Base-by-base conservation (phyloP, 129 eudicot species). In the Centaurea solstitialis region DNA sequence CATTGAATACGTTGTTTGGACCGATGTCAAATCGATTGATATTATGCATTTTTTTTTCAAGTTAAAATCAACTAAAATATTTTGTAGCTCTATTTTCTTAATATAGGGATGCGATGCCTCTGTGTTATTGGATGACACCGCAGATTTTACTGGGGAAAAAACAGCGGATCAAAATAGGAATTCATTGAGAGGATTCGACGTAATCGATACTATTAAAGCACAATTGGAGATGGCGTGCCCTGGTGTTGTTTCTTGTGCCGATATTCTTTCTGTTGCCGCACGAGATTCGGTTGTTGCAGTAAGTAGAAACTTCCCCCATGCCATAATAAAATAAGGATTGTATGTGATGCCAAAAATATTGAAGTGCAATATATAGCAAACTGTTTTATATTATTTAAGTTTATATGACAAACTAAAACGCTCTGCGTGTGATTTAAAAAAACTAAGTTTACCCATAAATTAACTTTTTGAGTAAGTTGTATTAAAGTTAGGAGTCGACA, bases 21-120 rank as follows among this genome's bases (percentile, higher is more conserved):
- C 30, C 30, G 30, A 26, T 26, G 30, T 1, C 30, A 26, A 26
- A 26, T 26, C 30, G 30, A 50, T 15, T 15, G 8, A 50, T 50
- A 50, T 50, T 15, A 50, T 50, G 18, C 6, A 50, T 26, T 33
- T 33, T 33, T 50, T 50, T 50, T 50, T 50, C 62, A 50, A 50
- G 62, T 50, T 15, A 21, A 15, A 13, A 50, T 15, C 15, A 50
- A 50, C 61, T 50, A 50, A n/a, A n/a, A n/a, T n/a, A n/a, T n/a
- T 13, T 50, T 50, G 4, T 50, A 0, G 20, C 15, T 50, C 5
- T 50, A 50, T 50, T 50, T 50, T 20, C 21, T 50, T 50, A n/a
- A n/a, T n/a, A 15, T 66, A 83, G 87, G 87, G 87, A 7, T 83
- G 87, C 67, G 87, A 83, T 66, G 87, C 87, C 15, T 83, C 87